A percentile compares a stretch with the other conserved stretches of the same genome.
Conservation (phyloP, 163 green algal genomes). For the Coccomyxa subellipsoidea region DNA sequence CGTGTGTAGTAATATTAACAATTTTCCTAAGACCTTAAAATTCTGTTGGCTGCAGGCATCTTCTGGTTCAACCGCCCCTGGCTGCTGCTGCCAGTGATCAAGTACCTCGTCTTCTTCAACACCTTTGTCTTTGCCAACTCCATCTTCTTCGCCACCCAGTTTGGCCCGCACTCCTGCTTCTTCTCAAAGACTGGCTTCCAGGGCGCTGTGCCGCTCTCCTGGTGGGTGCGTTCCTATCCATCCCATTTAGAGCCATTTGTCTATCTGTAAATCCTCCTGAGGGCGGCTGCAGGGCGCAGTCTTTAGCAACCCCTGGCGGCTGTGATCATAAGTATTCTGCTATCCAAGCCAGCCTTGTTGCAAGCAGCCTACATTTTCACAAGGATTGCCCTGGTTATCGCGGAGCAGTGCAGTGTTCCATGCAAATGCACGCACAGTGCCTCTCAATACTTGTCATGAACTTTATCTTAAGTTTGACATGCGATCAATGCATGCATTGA, state of each 20-base stretch:
- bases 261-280: background rate
- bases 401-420: too few species aligned
- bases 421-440: too few species aligned
- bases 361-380: background rate
- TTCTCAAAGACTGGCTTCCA: constrained; percentile 23
- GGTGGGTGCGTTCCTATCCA: constrained; percentile 22
- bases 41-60: background rate
- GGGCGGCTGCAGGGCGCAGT: too few species aligned
- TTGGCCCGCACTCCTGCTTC: constrained; percentile 27
- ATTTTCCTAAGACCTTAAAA: too few species aligned
- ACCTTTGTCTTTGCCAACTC: constrained; percentile 35
- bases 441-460: too few species aligned
- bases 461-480: too few species aligned
- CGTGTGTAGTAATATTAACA: too few species aligned
- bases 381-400: too few species aligned
- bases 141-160: constrained; percentile 31
- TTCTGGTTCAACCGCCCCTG: constrained; percentile 20
- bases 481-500: too few species aligned
- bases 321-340: background rate
- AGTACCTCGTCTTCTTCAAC: constrained; percentile 40
- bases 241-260: background rate
- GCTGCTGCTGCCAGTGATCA: constrained; percentile 45
- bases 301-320: background rate
- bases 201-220: background rate
- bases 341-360: background rate